phyloP scores from a whole-genome alignment of 495 filamentous ascomycete genomes.

The Xylona heveae region DNA sequence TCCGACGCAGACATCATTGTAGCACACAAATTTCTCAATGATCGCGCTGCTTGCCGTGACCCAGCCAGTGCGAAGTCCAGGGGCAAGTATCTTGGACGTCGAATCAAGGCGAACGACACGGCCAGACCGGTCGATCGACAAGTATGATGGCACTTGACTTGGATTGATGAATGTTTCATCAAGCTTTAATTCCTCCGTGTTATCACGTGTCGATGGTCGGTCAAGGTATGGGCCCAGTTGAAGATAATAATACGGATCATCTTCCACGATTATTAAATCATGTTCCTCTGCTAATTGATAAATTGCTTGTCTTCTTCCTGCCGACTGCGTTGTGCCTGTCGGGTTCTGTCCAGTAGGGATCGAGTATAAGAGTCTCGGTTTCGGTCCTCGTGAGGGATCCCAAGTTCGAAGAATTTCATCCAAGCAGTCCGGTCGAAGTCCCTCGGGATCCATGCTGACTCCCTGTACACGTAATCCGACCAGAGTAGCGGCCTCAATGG shows the following conservation, averaged over 20 bases:
- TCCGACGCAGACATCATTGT: neutral
- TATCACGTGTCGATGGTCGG: too few relatives aligned
- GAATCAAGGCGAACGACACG: conserved; percentile 46
- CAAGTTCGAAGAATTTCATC: conserved; percentile 6
- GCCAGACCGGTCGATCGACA: conserved; percentile 56
- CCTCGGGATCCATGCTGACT: conserved; percentile 5
- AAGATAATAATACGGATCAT: neutral
- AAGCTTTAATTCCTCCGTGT: too few relatives aligned
- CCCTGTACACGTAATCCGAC: conserved; percentile 8
- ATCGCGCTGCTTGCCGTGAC: neutral
- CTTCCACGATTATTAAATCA: neutral
- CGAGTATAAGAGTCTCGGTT: conserved; percentile 13
- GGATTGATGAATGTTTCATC: too few relatives aligned
- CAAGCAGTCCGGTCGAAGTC: conserved; percentile 6
- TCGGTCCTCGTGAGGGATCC: conserved; percentile 7
- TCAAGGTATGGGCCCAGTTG: too few relatives aligned
- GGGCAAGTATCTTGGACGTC: neutral
- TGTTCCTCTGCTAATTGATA: neutral
- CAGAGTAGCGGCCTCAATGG: conserved; percentile 3
- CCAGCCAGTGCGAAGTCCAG: neutral
- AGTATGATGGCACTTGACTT: conserved; percentile 54
- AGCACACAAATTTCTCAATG: neutral
- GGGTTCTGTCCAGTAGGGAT: too few relatives aligned
- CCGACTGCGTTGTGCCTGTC: too few relatives aligned
- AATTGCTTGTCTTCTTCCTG: too few relatives aligned